A percentile compares a stretch with the other conserved stretches of the same genome.
These are phyloP conservation scores for Diplodia intermedia DNA, from an alignment of 2,329 filamentous ascomycete genomes.

Conservation along the genomic window DNA sequence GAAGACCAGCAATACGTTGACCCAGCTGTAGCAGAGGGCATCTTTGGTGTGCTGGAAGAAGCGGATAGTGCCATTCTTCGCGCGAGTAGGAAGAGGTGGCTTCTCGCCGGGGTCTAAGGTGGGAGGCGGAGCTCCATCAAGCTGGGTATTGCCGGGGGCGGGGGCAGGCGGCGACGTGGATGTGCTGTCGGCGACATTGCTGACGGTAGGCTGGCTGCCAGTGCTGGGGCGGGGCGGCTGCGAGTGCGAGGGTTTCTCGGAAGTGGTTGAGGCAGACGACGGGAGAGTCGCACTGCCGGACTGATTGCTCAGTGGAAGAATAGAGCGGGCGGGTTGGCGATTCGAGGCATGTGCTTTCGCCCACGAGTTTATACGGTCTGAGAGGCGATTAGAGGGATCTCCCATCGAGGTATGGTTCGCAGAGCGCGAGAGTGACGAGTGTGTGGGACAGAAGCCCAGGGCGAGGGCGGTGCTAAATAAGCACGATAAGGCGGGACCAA, in stretches of 20 bases:
- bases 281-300: conserved; percentile 42
- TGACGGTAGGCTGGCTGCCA: conserved; percentile 38
- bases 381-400: conserved; percentile 61
- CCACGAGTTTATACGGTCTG: conserved; percentile 60
- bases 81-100: conserved; percentile 57
- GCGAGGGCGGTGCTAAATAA: conserved; percentile 15
- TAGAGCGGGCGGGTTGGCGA: conserved; percentile 39
- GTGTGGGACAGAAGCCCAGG: conserved; percentile 21
- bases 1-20: conserved; percentile 79
- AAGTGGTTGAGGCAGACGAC: conserved; percentile 35
- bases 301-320: conserved; percentile 40
- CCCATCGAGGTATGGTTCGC: conserved; percentile 56
- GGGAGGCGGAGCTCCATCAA: conserved; percentile 60
- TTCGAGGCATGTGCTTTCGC: conserved; percentile 55
- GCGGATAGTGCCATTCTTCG: conserved; percentile 58
- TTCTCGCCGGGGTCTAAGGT: conserved; percentile 56
- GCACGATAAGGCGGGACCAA: conserved; percentile 26
- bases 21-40: conserved; percentile 74
- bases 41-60: conserved; percentile 63
- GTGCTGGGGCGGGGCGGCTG: conserved; percentile 35
- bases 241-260: conserved; percentile 10
- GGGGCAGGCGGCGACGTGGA: conserved; percentile 44
- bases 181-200: conserved; percentile 42
- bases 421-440: conserved; percentile 30
- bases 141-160: conserved; percentile 55